Conservation (phyloP, 1,139 yeast genomes). For the Yamadazyma taylorii region DNA sequence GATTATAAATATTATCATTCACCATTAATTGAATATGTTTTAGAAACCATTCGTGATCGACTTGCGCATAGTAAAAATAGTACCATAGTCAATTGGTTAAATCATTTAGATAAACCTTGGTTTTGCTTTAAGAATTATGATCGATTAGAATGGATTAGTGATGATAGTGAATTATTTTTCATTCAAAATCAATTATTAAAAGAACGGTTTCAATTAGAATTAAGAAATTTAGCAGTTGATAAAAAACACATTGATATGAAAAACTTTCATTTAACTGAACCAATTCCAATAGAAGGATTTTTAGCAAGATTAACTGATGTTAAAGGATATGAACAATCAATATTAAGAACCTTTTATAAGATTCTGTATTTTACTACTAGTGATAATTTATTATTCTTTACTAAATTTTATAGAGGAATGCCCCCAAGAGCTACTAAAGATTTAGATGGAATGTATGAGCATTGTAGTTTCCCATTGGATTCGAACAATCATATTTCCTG, state of each 20-base stretch:
- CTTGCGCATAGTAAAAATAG: constrained; percentile 6
- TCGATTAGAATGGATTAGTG: constrained; percentile 71
- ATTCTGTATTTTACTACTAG: constrained; percentile 64
- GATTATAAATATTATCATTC: constrained; percentile 40
- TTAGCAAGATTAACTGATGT: constrained; percentile 57
- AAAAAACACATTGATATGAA: constrained; percentile 2
- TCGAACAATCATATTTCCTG: constrained; percentile 56
- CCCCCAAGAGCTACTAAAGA: constrained; percentile 59
- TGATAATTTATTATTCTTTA: constrained; percentile 60
- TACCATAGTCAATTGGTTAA: constrained; percentile 9
- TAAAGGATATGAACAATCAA: constrained; percentile 41
- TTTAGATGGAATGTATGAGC: constrained; percentile 29
- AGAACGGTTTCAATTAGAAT: constrained; percentile 45
- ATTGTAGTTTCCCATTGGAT: constrained; percentile 54
- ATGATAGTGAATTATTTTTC: constrained; percentile 47
- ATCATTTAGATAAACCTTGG: constrained; percentile 33
- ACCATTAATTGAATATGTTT: constrained; percentile 35
- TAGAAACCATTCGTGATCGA: constrained; percentile 18
- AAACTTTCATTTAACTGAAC: constrained; percentile 23
- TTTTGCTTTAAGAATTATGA: constrained; percentile 68
- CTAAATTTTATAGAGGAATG: constrained; percentile 52
- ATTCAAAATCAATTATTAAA: constrained; percentile 30
- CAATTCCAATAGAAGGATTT: constrained; percentile 76
- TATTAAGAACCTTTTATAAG: constrained; percentile 50
- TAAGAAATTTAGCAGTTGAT: constrained; percentile 43